Base-by-base conservation (phyloP, 2,329 filamentous ascomycete species). In the Bretziella fagacearum region DNA sequence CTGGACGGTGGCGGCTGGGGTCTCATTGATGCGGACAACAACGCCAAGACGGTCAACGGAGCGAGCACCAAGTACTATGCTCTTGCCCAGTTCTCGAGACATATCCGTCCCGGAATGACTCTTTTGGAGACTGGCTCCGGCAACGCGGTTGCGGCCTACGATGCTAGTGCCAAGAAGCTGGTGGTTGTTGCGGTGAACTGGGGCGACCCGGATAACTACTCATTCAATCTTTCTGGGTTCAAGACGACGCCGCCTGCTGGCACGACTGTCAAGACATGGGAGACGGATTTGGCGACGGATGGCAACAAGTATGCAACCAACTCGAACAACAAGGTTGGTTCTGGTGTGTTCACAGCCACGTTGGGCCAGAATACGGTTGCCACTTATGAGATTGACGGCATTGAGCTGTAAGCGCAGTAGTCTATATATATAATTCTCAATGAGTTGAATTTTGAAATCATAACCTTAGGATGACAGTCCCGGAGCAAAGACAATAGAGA, bases 1-100 rank as follows among this genome's bases (percentile, higher is more conserved):
- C 52, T 66, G 11, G 64, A 66, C 48, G 59, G 56, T 7, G 55
- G 57, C 8, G 63, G 63, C 11, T 66, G 63, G 64, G 64, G 64
- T 0, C 52, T 67, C 5, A 56, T 66, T 40, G 59, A 61, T 10
- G 64, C 57, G 2, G 58, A 65, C 51, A 65, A 64, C 47, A 57
- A 62, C 4, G 55, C 53, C 1, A 53, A 52, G 35, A 57, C 56
- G 2, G 49, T 65, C 8, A 56, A 56, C 1, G 44, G 50, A 0
- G 56, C 56, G 17, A 58, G 52, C 22, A 60, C 62, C 25, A 66
- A 66, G 52, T 67, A 65, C 54, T 66, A 57, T 48, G 57, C 60
- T 2, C 54, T 67, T n/a, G 64, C 63, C 2, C 64, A 65, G 52
- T 65, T 64, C 49, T 52, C 61, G 4, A 58, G 64, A 20, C 64